Percentiles rank a stretch among this genome's conserved stretches.
Conservation (phyloP, 768 basidiomycete species). For the Rhizopogon rudus region DNA sequence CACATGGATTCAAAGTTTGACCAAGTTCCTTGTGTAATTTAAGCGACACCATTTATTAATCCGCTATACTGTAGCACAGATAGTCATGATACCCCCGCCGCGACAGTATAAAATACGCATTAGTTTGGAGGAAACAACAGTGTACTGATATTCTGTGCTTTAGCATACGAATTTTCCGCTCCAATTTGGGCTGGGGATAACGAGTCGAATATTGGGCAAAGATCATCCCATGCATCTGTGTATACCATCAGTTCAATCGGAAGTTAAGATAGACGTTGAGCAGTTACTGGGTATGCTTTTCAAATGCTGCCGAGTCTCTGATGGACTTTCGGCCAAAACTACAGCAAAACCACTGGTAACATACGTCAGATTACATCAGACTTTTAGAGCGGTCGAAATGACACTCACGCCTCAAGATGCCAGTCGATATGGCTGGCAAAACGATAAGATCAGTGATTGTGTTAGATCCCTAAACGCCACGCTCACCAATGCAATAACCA, state of each 20-base stretch:
- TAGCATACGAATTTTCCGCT: conserved; percentile 10
- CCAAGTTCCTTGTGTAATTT: too few species aligned
- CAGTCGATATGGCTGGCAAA: conserved; percentile 45
- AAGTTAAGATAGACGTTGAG: background rate
- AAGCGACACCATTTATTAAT: too few species aligned
- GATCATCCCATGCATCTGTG: conserved; percentile 19
- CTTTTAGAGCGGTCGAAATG: background rate
- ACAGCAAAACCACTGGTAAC: background rate
- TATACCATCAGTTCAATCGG: background rate
- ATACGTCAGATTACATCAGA: background rate
- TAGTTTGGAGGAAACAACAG: conserved; percentile 13
- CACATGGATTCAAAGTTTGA: too few species aligned
- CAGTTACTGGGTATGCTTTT: background rate
- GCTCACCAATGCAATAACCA: conserved; percentile 43
- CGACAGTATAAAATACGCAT: background rate
- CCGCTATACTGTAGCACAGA: background rate
- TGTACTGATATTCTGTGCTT: conserved; percentile 17
- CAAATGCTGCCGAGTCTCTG: background rate
- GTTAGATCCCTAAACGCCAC: background rate
- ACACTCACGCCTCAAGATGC: conserved; percentile 38
- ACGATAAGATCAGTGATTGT: background rate
- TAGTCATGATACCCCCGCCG: background rate
- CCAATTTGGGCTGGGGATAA: conserved; percentile 17
- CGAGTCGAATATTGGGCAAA: conserved; percentile 21
- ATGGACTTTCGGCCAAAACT: conserved; percentile 2